Base-by-base conservation (phyloP, 768 basidiomycete genomes). In the Naganishia antarctica region DNA sequence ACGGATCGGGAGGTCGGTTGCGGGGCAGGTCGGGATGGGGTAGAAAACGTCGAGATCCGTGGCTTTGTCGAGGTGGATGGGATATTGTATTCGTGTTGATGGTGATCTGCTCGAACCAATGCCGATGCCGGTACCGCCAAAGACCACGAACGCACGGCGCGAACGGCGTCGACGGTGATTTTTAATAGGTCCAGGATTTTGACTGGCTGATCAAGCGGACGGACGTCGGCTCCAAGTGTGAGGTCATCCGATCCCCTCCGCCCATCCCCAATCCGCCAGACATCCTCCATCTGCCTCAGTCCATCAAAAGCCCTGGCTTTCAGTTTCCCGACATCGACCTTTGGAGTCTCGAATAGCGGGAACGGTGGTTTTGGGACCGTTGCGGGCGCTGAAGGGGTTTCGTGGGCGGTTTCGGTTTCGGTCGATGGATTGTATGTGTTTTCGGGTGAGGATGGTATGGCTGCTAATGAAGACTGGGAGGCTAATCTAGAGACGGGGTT, bases 361-460 rank as follows among this genome's bases (percentile, higher is more conserved):
- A 69, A 67, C 3, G 61, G 60, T 6, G 66, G 48, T 48, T 49
- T 78, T 29, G 51, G 32, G 8, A 50, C 61, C 3, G 61, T 62
- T n/a, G 47, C 87, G 84, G 16, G 88, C 90, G 47, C 90, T 83
- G 2, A 88, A 88, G 16, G 88, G 89, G 0, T 89, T 87, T 45
- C 6, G 18, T 44, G 11, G 43, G 18, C 43, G 13, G n/a, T 5
- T 12, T 44, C 43, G 8, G 43, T 11, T 21, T 12, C n/a, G 37
- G 43, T 15, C 43, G 43, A 9, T 6, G 5, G 43, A 44, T 7
- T 15, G 43, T 18, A 6, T 18, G 6, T 40, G 7, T 16, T 7
- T 40, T 40, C 16, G 8, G 7, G 37, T 16, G 37, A 40, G 7
- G 37, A 40, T 40, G 7, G 37, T n/a, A n/a, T n/a, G n/a, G n/a